Base-by-base conservation (phyloP, 495 filamentous ascomycete genomes). In the Hypoxylon crocopeplum region DNA sequence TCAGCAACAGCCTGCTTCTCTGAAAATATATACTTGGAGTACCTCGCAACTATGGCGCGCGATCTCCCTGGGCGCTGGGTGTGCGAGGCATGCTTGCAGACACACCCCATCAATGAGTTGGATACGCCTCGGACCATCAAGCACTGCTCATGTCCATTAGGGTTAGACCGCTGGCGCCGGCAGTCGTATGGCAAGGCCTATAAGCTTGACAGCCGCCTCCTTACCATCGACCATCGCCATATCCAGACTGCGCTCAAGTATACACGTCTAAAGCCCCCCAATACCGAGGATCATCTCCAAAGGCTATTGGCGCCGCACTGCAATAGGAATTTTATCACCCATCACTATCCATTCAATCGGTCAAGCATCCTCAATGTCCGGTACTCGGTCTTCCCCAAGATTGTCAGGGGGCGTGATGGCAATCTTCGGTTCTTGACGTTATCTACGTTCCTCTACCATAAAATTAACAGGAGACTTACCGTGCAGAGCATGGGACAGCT, bases 1-100 rank as follows among this genome's bases (percentile, higher is more conserved):
- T 2, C 41, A 13, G 20, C 0, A 10, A 10, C 17, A 15, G 19
- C 17, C 1, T 16, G 10, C n/a, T 36, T 54, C 32, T 30, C 41
- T 19, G 5, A 8, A 17, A 20, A 16, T 7, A n/a, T 45, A 1
- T 37, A 36, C n/a, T 21, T 50, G 4, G 36, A 52, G 16, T 64
- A 45, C n/a, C 60, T 59, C n/a, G 34, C 38, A 7, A 24, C 20
- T 2, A 29, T 54, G 1, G 48, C 54, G 12, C 55, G 60, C 27
- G 24, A 42, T 1, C 15, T 36, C 5, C 48, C 39, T 2, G 24
- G 32, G 15, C 1, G 11, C 20, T 46, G 42, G 42, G 42, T 19
- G 2, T 46, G 42, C 8, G 42, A 46, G 15, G 25, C 4, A 30
- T 46, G 42, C 42, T 15, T 46, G 24, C 11, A 11, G 7, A 24